Evolutionary conservation across 208 protist species (phyloP), one percentile per base, ranked within the genome.

Genomic region (Leishmania gerbilli): DNA sequence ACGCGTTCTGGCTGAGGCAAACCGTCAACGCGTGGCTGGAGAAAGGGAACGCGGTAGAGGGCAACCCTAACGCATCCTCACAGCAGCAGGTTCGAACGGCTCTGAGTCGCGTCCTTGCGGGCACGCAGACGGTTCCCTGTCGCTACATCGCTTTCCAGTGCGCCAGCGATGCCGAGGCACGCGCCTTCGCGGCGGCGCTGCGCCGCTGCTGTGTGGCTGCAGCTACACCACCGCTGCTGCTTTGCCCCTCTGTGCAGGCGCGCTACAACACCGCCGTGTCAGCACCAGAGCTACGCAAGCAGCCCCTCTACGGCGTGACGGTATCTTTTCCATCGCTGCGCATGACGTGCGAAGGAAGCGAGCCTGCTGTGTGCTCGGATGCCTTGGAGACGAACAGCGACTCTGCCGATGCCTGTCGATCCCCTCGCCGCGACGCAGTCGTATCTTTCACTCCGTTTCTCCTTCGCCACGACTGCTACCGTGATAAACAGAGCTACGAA

Each of bases 1-100:
- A 86, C 67, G 77, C 82, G 8, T 72, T 86, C 37, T 86, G 77
- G 77, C 55, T 86, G 64, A 53, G 79, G 64, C 47, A 67, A 37
- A 74, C 78, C 0, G 82, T 86, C 13, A 47, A 78, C 1, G 74
- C 74, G 11, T 86, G 82, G 82, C 42, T 79, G 34, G 53, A 77
- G 31, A 42, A 45, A n/a, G 7, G 1, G 24, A 49, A 53, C 9
- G 65, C 49, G 58, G 34, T 51, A 47, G 69, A 74, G 31, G 51
- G 56, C 8, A 0, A 31, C 49, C 7, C 45, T 1, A 1, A 2
- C 17, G 74, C n/a, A 1, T 56, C 56, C 1, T 49, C 55, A 31
- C 74, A 9, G 13, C 21, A 56, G 56, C 60, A 74, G 11, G 82
- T 77, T 45, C 47, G 31, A 27, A 2, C 13, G 24, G 82, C 77